Percentiles rank a stretch among this genome's conserved stretches.
Evolutionary conservation across 2,329 filamentous ascomycete genomes (phyloP).

Genomic region (Exophiala alcalophila): DNA sequence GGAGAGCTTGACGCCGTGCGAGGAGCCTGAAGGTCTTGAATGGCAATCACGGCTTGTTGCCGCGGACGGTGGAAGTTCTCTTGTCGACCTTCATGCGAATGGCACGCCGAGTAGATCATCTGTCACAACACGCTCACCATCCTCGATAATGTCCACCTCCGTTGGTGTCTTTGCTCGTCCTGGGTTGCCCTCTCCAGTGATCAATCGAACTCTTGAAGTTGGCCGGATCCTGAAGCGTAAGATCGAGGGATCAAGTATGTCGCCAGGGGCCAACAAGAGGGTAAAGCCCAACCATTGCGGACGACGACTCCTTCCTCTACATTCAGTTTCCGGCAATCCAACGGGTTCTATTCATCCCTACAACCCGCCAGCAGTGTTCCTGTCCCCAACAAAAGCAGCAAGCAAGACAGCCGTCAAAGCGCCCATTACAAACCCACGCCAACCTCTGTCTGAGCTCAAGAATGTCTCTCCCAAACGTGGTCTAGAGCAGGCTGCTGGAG

Average conservation of each 20-base stretch:
- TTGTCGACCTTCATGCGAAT: constrained; percentile 7
- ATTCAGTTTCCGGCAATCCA: neutral
- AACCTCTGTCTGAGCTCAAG: constrained; percentile 6
- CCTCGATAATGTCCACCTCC: neutral
- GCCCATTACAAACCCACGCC: neutral
- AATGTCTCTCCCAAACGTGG: constrained; percentile 6
- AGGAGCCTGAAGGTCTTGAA: constrained; percentile 58
- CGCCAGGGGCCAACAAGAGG: neutral
- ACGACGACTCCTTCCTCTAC: neutral
- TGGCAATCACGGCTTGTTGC: constrained; percentile 63
- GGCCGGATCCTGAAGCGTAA: constrained; percentile 8
- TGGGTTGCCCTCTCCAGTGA: no score
- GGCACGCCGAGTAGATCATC: constrained; percentile 2
- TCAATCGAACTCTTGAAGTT: no score
- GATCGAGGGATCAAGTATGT: neutral
- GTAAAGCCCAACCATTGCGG: neutral
- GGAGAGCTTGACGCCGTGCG: constrained; percentile 50
- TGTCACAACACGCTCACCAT: neutral
- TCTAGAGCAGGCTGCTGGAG: neutral
- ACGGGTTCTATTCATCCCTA: constrained; percentile 1
- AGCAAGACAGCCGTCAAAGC: neutral
- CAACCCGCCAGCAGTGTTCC: constrained; percentile 11
- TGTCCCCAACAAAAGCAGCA: neutral
- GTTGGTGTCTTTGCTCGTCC: no score
- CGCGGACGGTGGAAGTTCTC: constrained; percentile 40